Evolutionary conservation across 75 land plant genomes (phyloP).

Genomic region (Adiantum capillusveneris): DNA sequence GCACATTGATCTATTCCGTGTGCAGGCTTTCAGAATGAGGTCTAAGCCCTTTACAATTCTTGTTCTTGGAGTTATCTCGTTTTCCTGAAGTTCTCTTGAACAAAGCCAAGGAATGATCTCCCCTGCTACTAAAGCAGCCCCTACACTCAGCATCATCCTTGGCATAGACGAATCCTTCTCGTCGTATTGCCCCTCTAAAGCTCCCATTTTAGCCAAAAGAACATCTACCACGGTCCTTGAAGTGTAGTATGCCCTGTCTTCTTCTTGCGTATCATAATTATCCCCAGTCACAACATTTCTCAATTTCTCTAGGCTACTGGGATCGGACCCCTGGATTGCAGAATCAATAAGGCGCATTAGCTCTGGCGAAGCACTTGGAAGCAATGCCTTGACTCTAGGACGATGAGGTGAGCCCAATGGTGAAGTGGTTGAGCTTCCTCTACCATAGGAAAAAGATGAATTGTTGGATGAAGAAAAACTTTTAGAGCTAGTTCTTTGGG

Average conservation of each 20-base stretch:
- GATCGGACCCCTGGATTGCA: constrained; percentile 72
- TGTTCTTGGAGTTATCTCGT: constrained; percentile 63
- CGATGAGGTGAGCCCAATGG: constrained; percentile 38
- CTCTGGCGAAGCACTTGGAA: constrained; percentile 82
- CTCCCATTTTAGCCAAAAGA: constrained; percentile 93
- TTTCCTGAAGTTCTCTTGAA: constrained; percentile 29
- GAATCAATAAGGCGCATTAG: constrained; percentile 81
- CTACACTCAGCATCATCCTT: constrained; percentile 83
- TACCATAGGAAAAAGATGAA: constrained; percentile 13
- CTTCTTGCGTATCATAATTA: constrained; percentile 29
- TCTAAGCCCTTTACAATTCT: constrained; percentile 75
- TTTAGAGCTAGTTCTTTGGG: constrained; percentile 17
- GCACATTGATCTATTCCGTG: constrained; percentile 90
- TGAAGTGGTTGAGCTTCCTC: constrained; percentile 23
- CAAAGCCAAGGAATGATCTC: constrained; percentile 85
- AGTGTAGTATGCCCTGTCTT: constrained; percentile 15
- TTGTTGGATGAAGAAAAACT: constrained; percentile 29
- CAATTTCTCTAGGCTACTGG: constrained; percentile 51
- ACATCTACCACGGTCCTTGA: constrained; percentile 73
- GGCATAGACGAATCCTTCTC: constrained; percentile 52
- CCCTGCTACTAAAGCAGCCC: constrained; percentile 83
- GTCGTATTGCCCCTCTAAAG: constrained; percentile 56
- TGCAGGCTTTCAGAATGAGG: constrained; percentile 66
- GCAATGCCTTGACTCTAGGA: constrained; percentile 22
- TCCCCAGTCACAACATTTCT: constrained; percentile 49